A percentile compares a stretch with the other conserved stretches of the same genome.
phyloP scores from a whole-genome alignment of 805 yeast genomes.

The Suhomyces pyralidae region DNA sequence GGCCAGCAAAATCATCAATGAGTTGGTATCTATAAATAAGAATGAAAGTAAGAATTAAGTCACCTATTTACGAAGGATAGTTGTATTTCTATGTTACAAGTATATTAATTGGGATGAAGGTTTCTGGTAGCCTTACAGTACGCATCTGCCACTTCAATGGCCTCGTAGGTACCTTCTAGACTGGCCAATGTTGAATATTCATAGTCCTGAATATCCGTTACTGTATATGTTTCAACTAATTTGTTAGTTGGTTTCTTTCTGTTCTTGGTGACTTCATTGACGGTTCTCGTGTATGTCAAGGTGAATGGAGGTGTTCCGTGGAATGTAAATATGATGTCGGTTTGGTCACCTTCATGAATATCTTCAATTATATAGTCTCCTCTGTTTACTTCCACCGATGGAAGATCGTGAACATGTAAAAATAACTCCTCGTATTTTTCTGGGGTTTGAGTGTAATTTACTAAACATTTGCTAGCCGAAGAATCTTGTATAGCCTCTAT shows the following conservation, averaged over 20 bases:
- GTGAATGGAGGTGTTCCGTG: conserved; percentile 90
- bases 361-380: conserved; percentile 76
- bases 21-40: conserved; percentile 6
- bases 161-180: conserved; percentile 91
- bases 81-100: conserved; percentile 2
- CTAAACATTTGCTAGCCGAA: conserved; percentile 66
- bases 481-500: conserved; percentile 72
- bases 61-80: neutral
- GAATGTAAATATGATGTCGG: conserved; percentile 79
- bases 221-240: conserved; percentile 51
- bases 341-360: conserved; percentile 92
- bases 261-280: conserved; percentile 36
- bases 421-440: conserved; percentile 23
- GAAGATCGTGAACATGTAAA: conserved; percentile 45
- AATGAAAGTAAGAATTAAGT: neutral
- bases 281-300: conserved; percentile 77
- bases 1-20: conserved; percentile 11
- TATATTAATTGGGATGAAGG: neutral
- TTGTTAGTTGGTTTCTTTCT: conserved; percentile 18
- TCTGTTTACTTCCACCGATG: conserved; percentile 78
- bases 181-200: conserved; percentile 74
- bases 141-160: conserved; percentile 83
- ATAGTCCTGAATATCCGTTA: conserved; percentile 67
- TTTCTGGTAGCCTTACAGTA: conserved; percentile 49
- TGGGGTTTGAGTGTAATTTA: conserved; percentile 44